These are phyloP conservation scores for Blastobotrys serpentis DNA, from an alignment of 1,139 yeast genomes.

Conservation along the genomic window DNA sequence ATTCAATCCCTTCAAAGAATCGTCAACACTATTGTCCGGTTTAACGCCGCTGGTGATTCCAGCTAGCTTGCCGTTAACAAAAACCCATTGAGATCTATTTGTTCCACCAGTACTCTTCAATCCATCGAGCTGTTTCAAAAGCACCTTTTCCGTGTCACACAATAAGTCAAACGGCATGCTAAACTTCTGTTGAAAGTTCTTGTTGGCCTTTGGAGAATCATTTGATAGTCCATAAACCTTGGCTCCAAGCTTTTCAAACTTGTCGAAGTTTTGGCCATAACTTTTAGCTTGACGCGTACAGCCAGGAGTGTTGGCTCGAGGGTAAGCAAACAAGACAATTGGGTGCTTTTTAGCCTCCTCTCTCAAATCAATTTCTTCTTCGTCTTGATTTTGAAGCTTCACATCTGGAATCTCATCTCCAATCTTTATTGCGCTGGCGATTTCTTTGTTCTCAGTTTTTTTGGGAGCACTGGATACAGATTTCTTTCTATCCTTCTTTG, in stretches of 20 bases:
- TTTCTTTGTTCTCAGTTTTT: no score
- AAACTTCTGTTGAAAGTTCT: conserved; percentile 70
- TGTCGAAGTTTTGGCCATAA: conserved; percentile 64
- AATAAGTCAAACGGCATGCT: conserved; percentile 69
- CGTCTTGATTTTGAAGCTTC: conserved; percentile 64
- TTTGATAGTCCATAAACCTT: conserved; percentile 51
- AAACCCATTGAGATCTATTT: conserved; percentile 86
- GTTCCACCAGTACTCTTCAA: conserved; percentile 70
- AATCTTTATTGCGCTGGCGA: conserved; percentile 36
- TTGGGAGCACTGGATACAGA: no score
- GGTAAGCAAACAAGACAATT: conserved; percentile 60
- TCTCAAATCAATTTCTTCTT: conserved; percentile 46
- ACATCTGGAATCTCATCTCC: conserved; percentile 73
- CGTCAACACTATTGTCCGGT: conserved; percentile 71
- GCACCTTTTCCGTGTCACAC: conserved; percentile 68
- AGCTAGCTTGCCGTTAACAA: conserved; percentile 70
- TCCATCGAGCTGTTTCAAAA: conserved; percentile 78
- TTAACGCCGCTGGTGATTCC: conserved; percentile 66
- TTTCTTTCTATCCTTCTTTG: no score
- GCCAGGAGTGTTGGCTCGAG: conserved; percentile 93
- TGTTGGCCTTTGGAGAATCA: conserved; percentile 73
- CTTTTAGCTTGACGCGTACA: conserved; percentile 91
- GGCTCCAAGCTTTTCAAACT: conserved; percentile 47
- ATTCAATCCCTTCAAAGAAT: conserved; percentile 44
- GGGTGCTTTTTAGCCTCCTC: conserved; percentile 26